phyloP scores from a whole-genome alignment of 306 rosid genomes.

The Citrullus mucosospermus region DNA sequence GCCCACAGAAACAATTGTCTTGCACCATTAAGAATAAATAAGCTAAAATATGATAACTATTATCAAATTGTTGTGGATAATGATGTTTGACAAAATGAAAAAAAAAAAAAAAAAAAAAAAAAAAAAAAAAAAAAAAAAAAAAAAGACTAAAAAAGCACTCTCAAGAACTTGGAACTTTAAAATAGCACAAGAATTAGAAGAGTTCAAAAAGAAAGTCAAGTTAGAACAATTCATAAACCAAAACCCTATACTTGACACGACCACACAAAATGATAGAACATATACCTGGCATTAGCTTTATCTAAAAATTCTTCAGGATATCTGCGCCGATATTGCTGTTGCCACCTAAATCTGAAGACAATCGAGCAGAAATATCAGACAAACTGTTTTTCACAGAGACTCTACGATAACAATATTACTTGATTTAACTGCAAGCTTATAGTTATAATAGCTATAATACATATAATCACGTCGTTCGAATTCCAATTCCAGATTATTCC shows the following conservation, averaged over 20 bases:
- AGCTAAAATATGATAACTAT: not conserved
- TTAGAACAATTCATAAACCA: not conserved
- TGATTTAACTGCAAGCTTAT: not conserved
- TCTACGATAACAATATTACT: not conserved
- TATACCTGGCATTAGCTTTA: constrained; percentile 72
- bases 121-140: not conserved
- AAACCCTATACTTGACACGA: not conserved
- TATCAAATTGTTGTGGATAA: not conserved
- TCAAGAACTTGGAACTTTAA: not conserved
- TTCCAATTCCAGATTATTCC: not conserved
- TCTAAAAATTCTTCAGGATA: constrained; percentile 84
- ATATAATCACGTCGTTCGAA: not conserved
- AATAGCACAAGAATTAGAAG: not conserved
- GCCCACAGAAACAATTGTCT: not conserved
- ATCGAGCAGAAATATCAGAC: not conserved
- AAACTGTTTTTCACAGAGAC: not conserved
- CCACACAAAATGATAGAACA: not conserved
- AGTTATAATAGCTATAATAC: not conserved
- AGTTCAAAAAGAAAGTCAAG: not conserved
- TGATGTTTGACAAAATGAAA: not conserved
- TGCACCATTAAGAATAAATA: not conserved
- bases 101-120: not conserved
- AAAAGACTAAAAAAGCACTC: not conserved
- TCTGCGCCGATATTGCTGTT: constrained; percentile 62
- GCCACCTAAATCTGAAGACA: constrained; percentile 68